Base-by-base conservation (phyloP, 495 filamentous ascomycete genomes). In the Lindgomyces ingoldianus region DNA sequence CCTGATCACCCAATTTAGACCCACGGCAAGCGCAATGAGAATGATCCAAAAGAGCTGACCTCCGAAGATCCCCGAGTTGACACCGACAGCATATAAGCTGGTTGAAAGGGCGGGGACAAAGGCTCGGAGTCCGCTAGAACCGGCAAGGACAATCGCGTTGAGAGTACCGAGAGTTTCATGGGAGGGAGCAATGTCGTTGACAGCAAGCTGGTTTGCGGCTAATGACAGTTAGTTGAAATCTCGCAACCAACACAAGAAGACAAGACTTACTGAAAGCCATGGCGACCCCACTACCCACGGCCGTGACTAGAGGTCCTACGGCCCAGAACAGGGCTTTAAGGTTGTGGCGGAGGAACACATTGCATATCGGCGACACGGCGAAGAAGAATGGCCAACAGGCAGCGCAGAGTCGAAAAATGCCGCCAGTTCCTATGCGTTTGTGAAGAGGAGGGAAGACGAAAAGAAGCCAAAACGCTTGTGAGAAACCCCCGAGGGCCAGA, bases 31-130 rank as follows among this genome's bases (percentile, higher is more conserved):
- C 0, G 77, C 16, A 24, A 81, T 62, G 64, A 88, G 44, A 18
- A 89, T 64, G n/a, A 85, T 67, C 88, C 88, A 91, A 47, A 87
- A 83, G 10, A 87, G 76, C 66, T 90, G 83, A 0, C 87, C 88
- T 48, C 76, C 73, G 0, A 84, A 65, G 46, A 84, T 78, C 65
- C 86, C 81, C 2, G 77, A 77, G 56, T 80, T 76, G 3, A 81
- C 81, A 1, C 88, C 85, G 0, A 82, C 47, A 0, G 88, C 88
- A 62, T 83, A 90, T 33, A 91, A 56, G 57, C 76, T 85, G 1
- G 85, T 75, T 56, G 87, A 85, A 2, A 83, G 60, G 0, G 83
- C 84, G 1, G 88, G 88, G 25, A 79, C 78, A 62, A 90, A 78
- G 0, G 85, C 77, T 22, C 88, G 78, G 8, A 81, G 63, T 11